These are phyloP conservation scores for Amanita rubescens DNA, from an alignment of 768 basidiomycete species.

Conservation along the genomic window DNA sequence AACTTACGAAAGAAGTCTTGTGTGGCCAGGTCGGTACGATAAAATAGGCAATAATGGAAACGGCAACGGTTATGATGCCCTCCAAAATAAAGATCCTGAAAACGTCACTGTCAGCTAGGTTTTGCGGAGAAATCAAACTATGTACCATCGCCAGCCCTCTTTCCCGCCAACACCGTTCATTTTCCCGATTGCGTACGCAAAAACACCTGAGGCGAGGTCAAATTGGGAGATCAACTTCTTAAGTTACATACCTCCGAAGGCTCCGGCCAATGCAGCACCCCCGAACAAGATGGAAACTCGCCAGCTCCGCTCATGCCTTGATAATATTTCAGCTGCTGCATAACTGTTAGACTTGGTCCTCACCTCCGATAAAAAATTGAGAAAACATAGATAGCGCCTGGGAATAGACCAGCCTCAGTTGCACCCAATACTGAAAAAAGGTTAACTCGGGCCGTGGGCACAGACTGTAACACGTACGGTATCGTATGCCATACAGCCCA, in stretches of 20 bases:
- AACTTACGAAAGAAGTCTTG: conserved; percentile 29
- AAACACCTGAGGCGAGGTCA: conserved; percentile 33
- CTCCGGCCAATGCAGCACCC: conserved; percentile 54
- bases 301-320: conserved; percentile 50
- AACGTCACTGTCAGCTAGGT: neutral
- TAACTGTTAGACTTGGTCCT: neutral
- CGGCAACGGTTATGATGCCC: conserved; percentile 41
- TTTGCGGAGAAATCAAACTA: neutral
- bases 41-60: conserved; percentile 43
- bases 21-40: conserved; percentile 55
- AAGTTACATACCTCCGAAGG: conserved; percentile 46
- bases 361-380: conserved; percentile 50
- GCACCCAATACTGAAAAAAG: conserved; percentile 40
- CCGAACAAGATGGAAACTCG: conserved; percentile 59
- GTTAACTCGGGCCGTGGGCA: neutral
- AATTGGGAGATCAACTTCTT: neutral
- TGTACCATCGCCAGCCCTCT: conserved; percentile 52
- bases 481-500: conserved; percentile 47
- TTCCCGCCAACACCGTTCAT: conserved; percentile 58
- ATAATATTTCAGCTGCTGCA: neutral
- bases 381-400: conserved; percentile 53
- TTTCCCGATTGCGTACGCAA: conserved; percentile 51
- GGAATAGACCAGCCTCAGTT: conserved; percentile 51
- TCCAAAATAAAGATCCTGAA: conserved; percentile 53
- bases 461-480: conserved; percentile 28